Percentiles rank a stretch among this genome's conserved stretches.
Evolutionary conservation across 208 protist genomes (phyloP).

Genomic region (Trypanosoma avium): DNA sequence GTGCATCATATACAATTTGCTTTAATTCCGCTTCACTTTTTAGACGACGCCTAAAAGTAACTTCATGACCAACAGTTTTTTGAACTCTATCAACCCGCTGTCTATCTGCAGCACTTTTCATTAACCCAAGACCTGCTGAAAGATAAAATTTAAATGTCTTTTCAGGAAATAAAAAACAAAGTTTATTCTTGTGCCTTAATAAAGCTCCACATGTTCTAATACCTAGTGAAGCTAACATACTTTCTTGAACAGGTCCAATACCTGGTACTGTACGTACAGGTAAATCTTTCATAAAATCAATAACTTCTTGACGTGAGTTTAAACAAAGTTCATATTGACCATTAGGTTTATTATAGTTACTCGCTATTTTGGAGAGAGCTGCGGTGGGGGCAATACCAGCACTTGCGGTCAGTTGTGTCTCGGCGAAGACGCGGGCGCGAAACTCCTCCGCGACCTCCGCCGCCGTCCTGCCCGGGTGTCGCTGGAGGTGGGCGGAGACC

Average conservation of each 20-base stretch:
- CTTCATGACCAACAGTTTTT: constrained; percentile 82
- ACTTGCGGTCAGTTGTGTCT: constrained; percentile 82
- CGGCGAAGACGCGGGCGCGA: constrained; percentile 74
- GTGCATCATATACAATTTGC: constrained; percentile 46
- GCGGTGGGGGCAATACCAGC: constrained; percentile 86
- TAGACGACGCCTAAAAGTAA: constrained; percentile 64
- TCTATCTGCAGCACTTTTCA: constrained; percentile 47
- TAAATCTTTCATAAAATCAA: constrained; percentile 74
- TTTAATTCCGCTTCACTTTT: constrained; percentile 50
- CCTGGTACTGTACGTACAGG: constrained; percentile 79
- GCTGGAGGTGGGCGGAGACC: constrained; percentile 65
- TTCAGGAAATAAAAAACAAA: constrained; percentile 71
- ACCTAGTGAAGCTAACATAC: constrained; percentile 61
- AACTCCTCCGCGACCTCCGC: constrained; percentile 69
- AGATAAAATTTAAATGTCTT: constrained; percentile 85
- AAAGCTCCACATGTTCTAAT: constrained; percentile 79
- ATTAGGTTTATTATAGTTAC: constrained; percentile 95
- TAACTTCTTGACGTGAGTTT: constrained; percentile 71
- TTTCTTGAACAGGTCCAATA: constrained; percentile 79
- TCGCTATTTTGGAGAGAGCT: constrained; percentile 88
- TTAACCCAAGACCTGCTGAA: constrained; percentile 67
- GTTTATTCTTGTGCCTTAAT: constrained; percentile 63
- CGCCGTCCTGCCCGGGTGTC: constrained; percentile 45
- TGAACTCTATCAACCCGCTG: constrained; percentile 29
- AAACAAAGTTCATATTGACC: constrained; percentile 90